Evolutionary conservation across 192 early-diverging fungal species (phyloP).

Genomic region (Dimargaris cristalligena): DNA sequence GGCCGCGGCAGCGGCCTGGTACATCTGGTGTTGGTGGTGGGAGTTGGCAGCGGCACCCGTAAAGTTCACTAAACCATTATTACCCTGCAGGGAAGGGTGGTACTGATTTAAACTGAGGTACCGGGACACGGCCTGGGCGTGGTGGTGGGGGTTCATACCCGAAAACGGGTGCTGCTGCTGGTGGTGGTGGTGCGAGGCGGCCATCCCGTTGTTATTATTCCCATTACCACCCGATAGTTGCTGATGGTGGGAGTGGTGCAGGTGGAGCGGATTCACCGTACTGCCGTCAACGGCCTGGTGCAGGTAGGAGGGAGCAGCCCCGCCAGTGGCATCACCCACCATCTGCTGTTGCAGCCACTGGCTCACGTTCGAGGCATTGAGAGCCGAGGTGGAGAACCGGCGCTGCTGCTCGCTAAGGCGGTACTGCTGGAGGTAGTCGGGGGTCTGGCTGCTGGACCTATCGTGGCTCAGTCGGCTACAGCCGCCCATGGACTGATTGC

Average conservation of each 20-base stretch:
- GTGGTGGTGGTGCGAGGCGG: too few species aligned
- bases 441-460: background rate
- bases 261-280: conserved; percentile 1
- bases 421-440: conserved; percentile 9
- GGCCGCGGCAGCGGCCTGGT: too few species aligned
- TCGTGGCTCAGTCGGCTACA: background rate
- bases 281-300: background rate
- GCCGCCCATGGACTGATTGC: background rate
- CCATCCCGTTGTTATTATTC: too few species aligned
- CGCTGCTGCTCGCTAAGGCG: conserved; percentile 7
- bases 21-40: too few species aligned
- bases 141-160: background rate
- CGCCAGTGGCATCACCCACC: background rate
- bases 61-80: too few species aligned
- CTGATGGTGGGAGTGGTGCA: background rate
- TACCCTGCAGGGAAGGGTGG: background rate
- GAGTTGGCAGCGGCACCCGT: too few species aligned
- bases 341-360: conserved; percentile 9
- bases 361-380: conserved; percentile 3
- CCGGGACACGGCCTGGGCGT: too few species aligned
- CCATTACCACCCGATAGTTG: too few species aligned
- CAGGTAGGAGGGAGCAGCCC: background rate
- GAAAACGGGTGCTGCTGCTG: too few species aligned
- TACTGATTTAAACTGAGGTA: background rate
- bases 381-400: conserved; percentile 7